These are phyloP conservation scores for Cladobotryum protrusum DNA, from an alignment of 2,329 filamentous ascomycete species.

Conservation along the genomic window DNA sequence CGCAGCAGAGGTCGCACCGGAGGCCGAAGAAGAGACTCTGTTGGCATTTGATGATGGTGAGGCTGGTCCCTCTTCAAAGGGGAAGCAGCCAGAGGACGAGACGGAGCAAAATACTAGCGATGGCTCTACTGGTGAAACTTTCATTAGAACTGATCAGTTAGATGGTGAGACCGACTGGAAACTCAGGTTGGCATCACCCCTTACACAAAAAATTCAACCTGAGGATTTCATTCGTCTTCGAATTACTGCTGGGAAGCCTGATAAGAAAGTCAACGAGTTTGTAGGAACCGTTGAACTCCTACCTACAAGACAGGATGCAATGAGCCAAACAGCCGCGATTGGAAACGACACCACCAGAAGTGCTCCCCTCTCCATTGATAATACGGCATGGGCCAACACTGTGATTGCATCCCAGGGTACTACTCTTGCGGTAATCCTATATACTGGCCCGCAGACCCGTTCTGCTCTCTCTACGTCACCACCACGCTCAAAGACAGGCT, in stretches of 20 bases:
- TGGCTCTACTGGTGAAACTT: slow-evolving; percentile 71
- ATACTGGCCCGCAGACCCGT: slow-evolving; percentile 89
- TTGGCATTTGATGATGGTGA: slow-evolving; percentile 36
- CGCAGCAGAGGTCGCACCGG: slow-evolving; percentile 23
- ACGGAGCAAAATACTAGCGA: slow-evolving; percentile 22
- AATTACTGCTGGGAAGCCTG: slow-evolving; percentile 82
- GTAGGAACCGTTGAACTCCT: slow-evolving; percentile 77
- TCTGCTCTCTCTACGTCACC: slow-evolving; percentile 89
- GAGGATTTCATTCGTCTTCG: slow-evolving; percentile 64
- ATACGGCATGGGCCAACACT: slow-evolving; percentile 98
- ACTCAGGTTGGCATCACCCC: slow-evolving; percentile 74
- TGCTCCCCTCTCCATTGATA: slow-evolving; percentile 81
- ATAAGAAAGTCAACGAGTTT: slow-evolving; percentile 92
- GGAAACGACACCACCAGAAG: slow-evolving; percentile 43
- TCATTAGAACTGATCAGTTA: slow-evolving; percentile 94
- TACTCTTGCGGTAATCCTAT: slow-evolving; percentile 84
- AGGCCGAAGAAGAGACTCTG: slow-evolving; percentile 34
- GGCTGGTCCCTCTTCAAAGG: slow-evolving; percentile 23
- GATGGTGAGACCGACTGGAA: slow-evolving; percentile 99
- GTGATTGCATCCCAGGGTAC: slow-evolving; percentile 89
- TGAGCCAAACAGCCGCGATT: neutral
- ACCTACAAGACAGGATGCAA: slow-evolving; percentile 44
- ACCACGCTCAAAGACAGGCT: slow-evolving; percentile 86
- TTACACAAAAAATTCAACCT: slow-evolving; percentile 72
- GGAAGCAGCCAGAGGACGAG: slow-evolving; percentile 28